Percentiles rank a stretch among this genome's conserved stretches.
Conservation (phyloP, 2,329 filamentous ascomycete species). For the Neopestalotiopsis sp. region DNA sequence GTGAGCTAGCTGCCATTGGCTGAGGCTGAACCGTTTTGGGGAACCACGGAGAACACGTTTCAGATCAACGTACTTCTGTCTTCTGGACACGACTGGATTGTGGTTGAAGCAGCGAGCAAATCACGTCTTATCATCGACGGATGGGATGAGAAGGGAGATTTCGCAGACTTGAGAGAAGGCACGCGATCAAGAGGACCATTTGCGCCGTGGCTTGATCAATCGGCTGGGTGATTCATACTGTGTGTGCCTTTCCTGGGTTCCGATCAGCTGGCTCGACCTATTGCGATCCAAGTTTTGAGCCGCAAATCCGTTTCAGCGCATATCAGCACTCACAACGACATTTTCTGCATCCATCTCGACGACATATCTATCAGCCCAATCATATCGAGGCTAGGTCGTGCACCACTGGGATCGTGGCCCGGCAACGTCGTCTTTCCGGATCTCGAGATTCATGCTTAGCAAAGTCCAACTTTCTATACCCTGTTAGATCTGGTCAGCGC, state of each 20-base stretch:
- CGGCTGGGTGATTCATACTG: not conserved
- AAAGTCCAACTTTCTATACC: not conserved
- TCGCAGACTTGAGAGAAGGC: not conserved
- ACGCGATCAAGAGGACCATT: not conserved
- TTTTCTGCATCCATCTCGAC: conserved; percentile 7
- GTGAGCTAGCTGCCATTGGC: not conserved
- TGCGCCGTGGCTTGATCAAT: not conserved
- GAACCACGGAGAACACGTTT: conserved; percentile 15
- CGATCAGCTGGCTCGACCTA: conserved; percentile 9
- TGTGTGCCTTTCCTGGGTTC: not conserved
- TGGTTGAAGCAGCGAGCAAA: not conserved
- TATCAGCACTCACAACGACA: not conserved
- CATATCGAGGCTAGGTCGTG: not conserved
- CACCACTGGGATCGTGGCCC: not conserved
- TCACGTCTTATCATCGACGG: not conserved
- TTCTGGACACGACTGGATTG: not conserved
- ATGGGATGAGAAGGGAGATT: not conserved
- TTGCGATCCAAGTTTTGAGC: conserved; percentile 6
- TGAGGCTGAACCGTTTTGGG: not conserved
- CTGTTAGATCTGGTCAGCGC: not conserved
- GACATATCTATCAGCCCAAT: conserved; percentile 4
- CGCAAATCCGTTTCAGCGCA: conserved; percentile 16
- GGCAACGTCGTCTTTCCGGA: conserved; percentile 11
- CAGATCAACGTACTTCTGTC: conserved; percentile 4
- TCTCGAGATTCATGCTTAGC: conserved; percentile 15